A percentile compares a stretch with the other conserved stretches of the same genome.
Evolutionary conservation across 176 grass and related monocot species (phyloP).

Genomic region (Miscanthus lutarioriparius): DNA sequence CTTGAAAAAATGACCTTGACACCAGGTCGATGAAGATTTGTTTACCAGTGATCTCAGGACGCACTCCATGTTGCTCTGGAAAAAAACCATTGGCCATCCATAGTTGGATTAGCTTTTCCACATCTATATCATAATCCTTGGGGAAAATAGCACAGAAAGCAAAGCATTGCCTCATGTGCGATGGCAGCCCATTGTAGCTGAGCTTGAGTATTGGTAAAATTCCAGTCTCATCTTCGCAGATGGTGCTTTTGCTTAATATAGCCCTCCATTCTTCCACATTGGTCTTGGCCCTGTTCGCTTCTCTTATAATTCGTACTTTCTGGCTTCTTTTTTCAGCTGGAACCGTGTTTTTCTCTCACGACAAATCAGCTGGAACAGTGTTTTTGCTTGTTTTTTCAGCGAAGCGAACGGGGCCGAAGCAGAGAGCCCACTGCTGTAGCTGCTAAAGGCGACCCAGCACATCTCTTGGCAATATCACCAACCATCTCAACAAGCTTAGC

Average conservation of each 20-base stretch:
- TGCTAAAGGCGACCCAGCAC: background rate
- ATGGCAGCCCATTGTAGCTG: background rate
- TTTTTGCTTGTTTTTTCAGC: too few species aligned
- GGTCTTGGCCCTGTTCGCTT: too few species aligned
- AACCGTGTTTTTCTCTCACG: too few species aligned
- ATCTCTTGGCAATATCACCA: background rate
- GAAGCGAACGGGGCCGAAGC: too few species aligned
- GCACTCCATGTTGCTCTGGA: background rate
- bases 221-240: background rate
- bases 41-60: too few species aligned
- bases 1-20: constrained; percentile 30
- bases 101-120: background rate
- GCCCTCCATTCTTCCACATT: background rate
- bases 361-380: too few species aligned
- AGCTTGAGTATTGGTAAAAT: background rate
- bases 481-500: background rate
- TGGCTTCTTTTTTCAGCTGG: too few species aligned
- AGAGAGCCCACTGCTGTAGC: background rate
- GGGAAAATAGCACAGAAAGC: constrained; percentile 25
- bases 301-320: too few species aligned
- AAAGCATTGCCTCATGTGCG: constrained; percentile 19
- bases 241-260: background rate
- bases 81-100: constrained; percentile 37
- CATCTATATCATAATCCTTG: constrained; percentile 20
- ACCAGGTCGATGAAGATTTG: too few species aligned